Evolutionary conservation across 441 rosid species (phyloP).

Genomic region (Metrosideros polymorpha): DNA sequence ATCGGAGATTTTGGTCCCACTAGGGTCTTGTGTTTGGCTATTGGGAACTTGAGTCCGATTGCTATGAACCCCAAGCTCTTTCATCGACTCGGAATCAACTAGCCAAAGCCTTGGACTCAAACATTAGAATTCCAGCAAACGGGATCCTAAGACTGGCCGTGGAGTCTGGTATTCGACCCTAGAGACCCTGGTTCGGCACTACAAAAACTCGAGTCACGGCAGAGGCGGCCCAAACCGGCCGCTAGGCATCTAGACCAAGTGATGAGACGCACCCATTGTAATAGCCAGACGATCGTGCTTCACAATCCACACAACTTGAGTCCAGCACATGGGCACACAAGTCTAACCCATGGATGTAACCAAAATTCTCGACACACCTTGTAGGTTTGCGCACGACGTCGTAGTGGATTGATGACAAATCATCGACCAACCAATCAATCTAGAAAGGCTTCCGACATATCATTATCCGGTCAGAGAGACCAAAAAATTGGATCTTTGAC

Average conservation of each 20-base stretch:
- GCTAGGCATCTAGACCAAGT: not conserved
- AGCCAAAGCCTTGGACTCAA: not conserved
- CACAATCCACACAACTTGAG: not conserved
- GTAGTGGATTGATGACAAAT: not conserved
- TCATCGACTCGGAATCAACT: not conserved
- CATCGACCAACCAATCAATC: not conserved
- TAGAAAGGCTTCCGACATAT: not conserved
- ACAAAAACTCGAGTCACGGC: not conserved
- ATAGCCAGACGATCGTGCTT: not conserved
- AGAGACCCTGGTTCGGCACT: not conserved
- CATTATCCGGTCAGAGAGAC: not conserved
- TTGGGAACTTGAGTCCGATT: not conserved
- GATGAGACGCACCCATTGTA: not conserved
- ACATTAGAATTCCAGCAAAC: not conserved
- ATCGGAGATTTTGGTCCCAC: not conserved
- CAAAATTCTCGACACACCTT: not conserved
- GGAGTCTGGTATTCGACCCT: not conserved
- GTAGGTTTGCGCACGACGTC: not conserved
- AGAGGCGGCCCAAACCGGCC: too few relatives aligned
- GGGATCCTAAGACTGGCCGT: not conserved
- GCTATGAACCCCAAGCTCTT: not conserved
- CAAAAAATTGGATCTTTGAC: not conserved
- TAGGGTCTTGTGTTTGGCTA: not conserved
- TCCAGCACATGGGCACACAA: not conserved
- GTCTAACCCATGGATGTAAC: too few relatives aligned